Base-by-base conservation (phyloP, 2,329 filamentous ascomycete genomes). In the Monosporascus sp. region DNA sequence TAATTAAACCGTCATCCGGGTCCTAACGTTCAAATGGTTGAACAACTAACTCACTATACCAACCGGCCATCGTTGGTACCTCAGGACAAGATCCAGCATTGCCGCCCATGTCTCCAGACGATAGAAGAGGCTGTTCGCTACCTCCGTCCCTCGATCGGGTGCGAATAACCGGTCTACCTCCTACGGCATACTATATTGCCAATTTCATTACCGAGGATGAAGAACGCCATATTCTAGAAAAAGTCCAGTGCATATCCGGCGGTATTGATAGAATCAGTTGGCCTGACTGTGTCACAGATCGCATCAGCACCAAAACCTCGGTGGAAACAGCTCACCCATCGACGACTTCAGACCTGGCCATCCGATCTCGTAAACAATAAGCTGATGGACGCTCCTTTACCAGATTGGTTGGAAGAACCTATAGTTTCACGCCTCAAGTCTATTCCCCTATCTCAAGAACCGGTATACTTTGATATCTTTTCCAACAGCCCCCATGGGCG, bases 331-430 rank as follows among this genome's bases (percentile, higher is more conserved):
- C 86, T 99, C 52, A 84, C 87, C n/a, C 90, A 91, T 69, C 88
- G 94, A 52, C 87, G 93, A 43, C 83, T 99, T 1, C 92, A 97
- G 77, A 90, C 90, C 1, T 91, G 92, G 80, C 94, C 93, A 1
- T 94, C 90, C 2, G 83, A 90, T 53, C 82, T 97, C 9, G 87
- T 90, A 37, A 82, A 85, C 51, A 81, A 96, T 69, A 87, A 83
- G 17, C 81, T 99, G 1, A 78, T 97, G 24, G 84, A 86, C 50
- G 79, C 86, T 3, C 79, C 86, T 7, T 77, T 97, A 7, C 92
- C 93, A 16, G 49, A 73, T 6, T 97, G 90, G 85, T 84, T 97
- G 6, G 72, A 79, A 37, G 74, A 81, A 0, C 90, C 91, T 3
- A 76, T 96, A 47, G 72, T 94, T 49, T 71, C 82, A 3, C 86